These are phyloP conservation scores for Paramecium biaurelia DNA, from an alignment of 73 alveolate genomes.

Conservation along the genomic window DNA sequence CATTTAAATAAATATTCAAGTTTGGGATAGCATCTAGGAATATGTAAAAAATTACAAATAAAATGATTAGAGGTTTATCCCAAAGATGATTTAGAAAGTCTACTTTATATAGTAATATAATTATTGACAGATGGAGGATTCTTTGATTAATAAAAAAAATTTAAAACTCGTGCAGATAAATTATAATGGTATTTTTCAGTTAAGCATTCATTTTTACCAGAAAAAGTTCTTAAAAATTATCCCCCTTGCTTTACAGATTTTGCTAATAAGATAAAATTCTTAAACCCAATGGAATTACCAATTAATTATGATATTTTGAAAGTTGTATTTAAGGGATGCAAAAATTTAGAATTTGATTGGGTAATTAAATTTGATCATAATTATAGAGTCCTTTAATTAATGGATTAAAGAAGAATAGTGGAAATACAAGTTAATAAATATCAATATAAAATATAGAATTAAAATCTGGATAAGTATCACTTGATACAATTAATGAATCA, in stretches of 20 bases:
- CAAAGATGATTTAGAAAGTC: conserved; percentile 17
- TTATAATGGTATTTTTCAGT: not conserved
- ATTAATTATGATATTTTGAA: not conserved
- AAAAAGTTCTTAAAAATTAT: not conserved
- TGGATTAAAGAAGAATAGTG: not conserved
- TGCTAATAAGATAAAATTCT: not conserved
- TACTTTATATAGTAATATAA: not conserved
- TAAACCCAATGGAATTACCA: not conserved
- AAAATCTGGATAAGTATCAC: not conserved
- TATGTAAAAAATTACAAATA: not conserved
- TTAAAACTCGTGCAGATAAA: not conserved
- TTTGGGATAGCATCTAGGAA: not conserved
- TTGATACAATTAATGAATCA: not conserved
- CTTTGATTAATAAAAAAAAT: not conserved
- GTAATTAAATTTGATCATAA: not conserved
- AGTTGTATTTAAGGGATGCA: not conserved
- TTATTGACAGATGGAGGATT: not conserved
- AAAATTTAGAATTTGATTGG: conserved; percentile 1
- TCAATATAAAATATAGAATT: not conserved
- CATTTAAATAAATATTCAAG: not conserved
- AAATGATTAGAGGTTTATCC: not conserved
- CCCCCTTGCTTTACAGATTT: not conserved
- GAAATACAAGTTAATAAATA: not conserved
- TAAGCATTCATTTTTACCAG: not conserved
- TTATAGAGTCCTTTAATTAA: not conserved